Evolutionary conservation across 352 stramenopile genomes (phyloP), one percentile per base, ranked within the genome.

Genomic region (Globisporangium apiculatum): DNA sequence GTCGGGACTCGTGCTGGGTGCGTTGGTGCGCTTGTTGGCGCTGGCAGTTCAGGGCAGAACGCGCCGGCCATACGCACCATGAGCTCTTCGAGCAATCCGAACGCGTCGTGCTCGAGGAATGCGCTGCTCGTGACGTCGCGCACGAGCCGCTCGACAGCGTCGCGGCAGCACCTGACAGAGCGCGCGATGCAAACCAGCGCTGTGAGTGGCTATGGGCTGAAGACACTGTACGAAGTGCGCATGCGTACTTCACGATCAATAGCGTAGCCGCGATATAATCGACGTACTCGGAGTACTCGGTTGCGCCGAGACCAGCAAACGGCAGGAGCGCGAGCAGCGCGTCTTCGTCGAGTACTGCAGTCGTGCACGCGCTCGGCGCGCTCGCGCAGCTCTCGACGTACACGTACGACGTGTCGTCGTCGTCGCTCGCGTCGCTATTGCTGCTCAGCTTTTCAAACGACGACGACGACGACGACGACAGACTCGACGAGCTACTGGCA

Each of bases 41-140:
- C 51, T 54, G 35, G 45, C 48, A 41, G 38, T 15, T 86, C 71
- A 0, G 78, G 79, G 31, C 77, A 91, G 57, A 83, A 91, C 0
- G 79, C 72, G 2, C 79, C 77, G 18, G 75, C 77, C 82, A 91
- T 91, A 18, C 82, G 79, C 37, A 83, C 9, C 82, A 91, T 91
- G 42, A 91, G 66, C 37, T 85, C 68, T 51, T 87, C 82, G 3
- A 91, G 61, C 0, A 91, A 38, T 7, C 82, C 54, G 35, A 79
- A 91, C 12, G 77, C 71, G 18, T 91, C 82, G 57, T 89, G 79
- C 52, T 91, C 82, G 12, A 91, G 60, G 46, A 56, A 89, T 38
- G 65, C 57, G 0, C 52, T 57, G 11, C 57, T 62, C 0, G 82
- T 87, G 17, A 91, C 49, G 31, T 87, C 69, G 0, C 62, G 59